Conservation (phyloP, 129 eudicot species). For the Lactuca sativa region DNA sequence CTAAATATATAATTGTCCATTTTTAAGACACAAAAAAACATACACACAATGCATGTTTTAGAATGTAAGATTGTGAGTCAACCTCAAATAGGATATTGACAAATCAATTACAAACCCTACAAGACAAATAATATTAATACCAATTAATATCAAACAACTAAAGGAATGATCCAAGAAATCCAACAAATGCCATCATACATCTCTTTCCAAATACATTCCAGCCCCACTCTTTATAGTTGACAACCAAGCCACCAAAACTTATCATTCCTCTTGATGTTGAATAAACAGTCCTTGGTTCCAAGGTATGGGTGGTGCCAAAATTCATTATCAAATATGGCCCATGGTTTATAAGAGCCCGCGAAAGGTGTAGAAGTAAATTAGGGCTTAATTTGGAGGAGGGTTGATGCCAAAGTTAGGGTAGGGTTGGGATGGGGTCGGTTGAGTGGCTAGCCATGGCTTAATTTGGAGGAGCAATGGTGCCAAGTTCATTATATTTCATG, state of each 20-base stretch:
- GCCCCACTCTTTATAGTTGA: conserved; percentile 33
- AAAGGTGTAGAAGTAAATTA: neutral
- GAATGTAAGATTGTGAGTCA: conserved; percentile 17
- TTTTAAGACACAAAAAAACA: conserved; percentile 28
- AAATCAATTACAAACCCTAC: conserved; percentile 28
- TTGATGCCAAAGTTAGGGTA: conserved; percentile 8
- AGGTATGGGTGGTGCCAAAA: conserved; percentile 1
- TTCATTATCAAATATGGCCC: neutral
- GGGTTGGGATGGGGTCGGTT: conserved; percentile 1
- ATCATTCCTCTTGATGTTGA: conserved; percentile 10
- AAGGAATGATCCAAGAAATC: conserved; percentile 36
- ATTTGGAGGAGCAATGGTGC: neutral
- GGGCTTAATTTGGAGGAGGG: neutral
- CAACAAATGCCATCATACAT: conserved; percentile 36
- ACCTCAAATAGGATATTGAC: conserved; percentile 26
- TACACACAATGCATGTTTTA: conserved; percentile 30
- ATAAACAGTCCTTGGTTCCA: neutral
- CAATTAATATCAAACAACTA: conserved; percentile 21
- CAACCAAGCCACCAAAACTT: conserved; percentile 24
- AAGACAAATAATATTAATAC: conserved; percentile 22
- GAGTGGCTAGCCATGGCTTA: conserved; percentile 6
- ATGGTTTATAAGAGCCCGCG: neutral
- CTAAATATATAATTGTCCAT: neutral
- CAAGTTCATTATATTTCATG: neutral
- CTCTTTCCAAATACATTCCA: conserved; percentile 24